Evolutionary conservation across 208 protist genomes (phyloP).

Genomic region (Acanthamoeba pearcei): DNA sequence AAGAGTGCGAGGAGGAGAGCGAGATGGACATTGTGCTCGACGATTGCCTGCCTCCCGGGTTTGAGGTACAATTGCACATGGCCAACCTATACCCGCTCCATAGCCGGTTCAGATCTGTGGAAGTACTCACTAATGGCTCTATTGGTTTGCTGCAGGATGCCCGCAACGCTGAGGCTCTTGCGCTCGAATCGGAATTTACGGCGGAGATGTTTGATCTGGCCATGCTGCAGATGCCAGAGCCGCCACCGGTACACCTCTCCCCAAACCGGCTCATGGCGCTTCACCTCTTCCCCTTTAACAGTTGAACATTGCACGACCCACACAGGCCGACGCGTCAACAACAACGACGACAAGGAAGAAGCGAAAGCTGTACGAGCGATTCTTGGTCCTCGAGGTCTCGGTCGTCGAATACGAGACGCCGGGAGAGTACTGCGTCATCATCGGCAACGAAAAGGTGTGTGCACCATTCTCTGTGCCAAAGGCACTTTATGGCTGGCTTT

Average conservation of each 20-base stretch:
- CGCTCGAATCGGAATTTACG: slow-evolving; percentile 27
- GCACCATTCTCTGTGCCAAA: not conserved
- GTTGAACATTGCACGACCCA: not conserved
- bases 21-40: slow-evolving; percentile 27
- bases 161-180: not conserved
- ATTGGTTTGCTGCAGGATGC: not conserved
- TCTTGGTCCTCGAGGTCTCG: slow-evolving; percentile 62
- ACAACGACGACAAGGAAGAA: not conserved
- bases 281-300: not conserved
- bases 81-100: too few relatives aligned
- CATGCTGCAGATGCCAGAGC: slow-evolving; percentile 29
- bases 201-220: slow-evolving; percentile 65
- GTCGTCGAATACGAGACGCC: not conserved
- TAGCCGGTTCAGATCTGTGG: too few relatives aligned
- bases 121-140: not conserved
- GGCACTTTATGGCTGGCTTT: not conserved
- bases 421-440: not conserved
- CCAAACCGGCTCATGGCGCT: not conserved
- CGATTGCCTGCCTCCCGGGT: not conserved
- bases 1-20: not conserved
- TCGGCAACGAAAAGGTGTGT: slow-evolving; percentile 47
- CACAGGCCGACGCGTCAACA: too few relatives aligned
- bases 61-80: not conserved
- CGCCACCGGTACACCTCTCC: not conserved
- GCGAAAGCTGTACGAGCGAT: slow-evolving; percentile 20